phyloP scores from a whole-genome alignment of 2,329 filamentous ascomycete genomes.

The Monosporascus sp. region DNA sequence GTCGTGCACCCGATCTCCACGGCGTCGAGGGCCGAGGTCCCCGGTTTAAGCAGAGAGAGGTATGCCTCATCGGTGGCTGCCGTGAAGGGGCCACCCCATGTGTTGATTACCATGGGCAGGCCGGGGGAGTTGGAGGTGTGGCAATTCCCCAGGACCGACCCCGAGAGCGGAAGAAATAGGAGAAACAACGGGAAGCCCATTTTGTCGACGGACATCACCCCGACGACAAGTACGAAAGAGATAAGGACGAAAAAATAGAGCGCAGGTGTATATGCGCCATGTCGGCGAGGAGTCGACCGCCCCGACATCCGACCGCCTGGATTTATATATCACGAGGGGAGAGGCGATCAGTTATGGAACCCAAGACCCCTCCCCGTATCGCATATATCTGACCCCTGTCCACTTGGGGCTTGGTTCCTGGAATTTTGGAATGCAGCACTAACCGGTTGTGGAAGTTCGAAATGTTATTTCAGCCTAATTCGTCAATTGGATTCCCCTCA shows the following conservation, averaged over 20 bases:
- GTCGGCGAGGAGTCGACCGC: too few species aligned
- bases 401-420: too few species aligned
- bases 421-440: too few species aligned
- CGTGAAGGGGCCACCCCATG: conserved; percentile 49
- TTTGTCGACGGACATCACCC: neutral
- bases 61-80: conserved; percentile 49
- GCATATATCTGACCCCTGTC: too few species aligned
- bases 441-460: too few species aligned
- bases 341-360: too few species aligned
- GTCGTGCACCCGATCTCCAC: conserved; percentile 46
- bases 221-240: neutral
- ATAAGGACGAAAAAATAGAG: neutral
- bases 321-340: too few species aligned
- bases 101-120: conserved; percentile 49
- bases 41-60: conserved; percentile 26
- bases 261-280: too few species aligned
- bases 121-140: conserved; percentile 27
- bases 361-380: too few species aligned
- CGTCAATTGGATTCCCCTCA: too few species aligned
- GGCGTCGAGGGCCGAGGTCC: conserved; percentile 42
- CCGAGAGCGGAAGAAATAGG: conserved; percentile 8
- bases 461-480: too few species aligned
- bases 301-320: too few species aligned
- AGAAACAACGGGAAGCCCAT: neutral
- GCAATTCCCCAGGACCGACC: neutral